Base-by-base conservation (phyloP, 2,329 filamentous ascomycete genomes). In the Cladosporium sp. region DNA sequence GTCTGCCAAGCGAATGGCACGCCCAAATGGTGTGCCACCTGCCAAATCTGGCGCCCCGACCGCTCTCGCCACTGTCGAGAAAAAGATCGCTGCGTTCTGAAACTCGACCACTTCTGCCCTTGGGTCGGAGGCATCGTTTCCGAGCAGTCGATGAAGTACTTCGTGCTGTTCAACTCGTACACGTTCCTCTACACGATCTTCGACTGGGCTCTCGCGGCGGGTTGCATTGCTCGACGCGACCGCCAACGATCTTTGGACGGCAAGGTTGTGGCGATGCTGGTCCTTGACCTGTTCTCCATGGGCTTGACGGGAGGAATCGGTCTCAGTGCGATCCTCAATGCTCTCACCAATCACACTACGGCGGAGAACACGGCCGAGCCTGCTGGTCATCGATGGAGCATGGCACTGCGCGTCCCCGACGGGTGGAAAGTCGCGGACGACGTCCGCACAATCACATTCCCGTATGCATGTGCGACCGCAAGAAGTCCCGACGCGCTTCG, bases 141-240 rank as follows among this genome's bases (percentile, higher is more conserved):
- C n/a, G 53, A 56, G 28, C 26, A 56, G 8, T 31, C 31, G 53
- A 56, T 56, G 53, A 56, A 56, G 28, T 56, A 56, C 53, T 56
- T 56, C 29, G 33, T 56, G 16, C 18, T 56, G 28, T 35, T 56
- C 53, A 56, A 56, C 53, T 56, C 53, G 12, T 56, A 33, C 53
- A 56, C 53, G 18, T 56, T 56, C 18, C 14, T 56, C 12, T 56
- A 56, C 53, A 35, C 53, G 4, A 56, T 56, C 28, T 56, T 56
- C 16, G 53, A 56, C 53, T 56, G 53, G 53, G 18, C 21, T 28
- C 29, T 56, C 14, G 29, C 53, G 28, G 53, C 53, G 18, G 21
- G 23, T 7, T 56, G 26, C 28, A 35, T 56, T 18, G 53, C 53
- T n/a, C 53, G 21, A 35, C 53, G 53, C 16, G 31, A 56, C 10